phyloP scores from a whole-genome alignment of 75 land plant genomes.

The Ceratopteris richardii region DNA sequence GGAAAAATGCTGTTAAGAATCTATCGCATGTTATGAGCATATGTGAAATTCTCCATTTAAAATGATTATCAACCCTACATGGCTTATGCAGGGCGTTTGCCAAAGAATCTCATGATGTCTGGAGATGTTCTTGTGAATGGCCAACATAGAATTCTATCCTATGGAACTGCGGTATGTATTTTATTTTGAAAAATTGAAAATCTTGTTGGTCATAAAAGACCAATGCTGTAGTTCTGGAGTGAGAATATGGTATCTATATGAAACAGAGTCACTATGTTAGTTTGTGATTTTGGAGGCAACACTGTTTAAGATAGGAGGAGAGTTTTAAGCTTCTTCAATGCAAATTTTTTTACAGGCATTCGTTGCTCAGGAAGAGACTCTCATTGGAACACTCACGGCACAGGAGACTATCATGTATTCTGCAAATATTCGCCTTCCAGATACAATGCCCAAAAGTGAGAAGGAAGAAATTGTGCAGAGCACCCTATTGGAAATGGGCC shows the following conservation, averaged over 20 bases:
- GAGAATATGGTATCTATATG: too few relatives aligned
- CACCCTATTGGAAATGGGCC: conserved; percentile 87
- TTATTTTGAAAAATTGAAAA: not conserved
- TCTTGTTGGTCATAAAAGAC: not conserved
- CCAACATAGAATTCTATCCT: conserved; percentile 62
- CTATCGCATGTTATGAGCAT: too few relatives aligned
- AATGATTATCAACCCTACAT: too few relatives aligned
- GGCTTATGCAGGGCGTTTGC: conserved; percentile 50
- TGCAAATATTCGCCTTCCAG: conserved; percentile 67
- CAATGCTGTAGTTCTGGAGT: too few relatives aligned
- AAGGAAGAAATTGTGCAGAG: conserved; percentile 73
- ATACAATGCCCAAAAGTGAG: conserved; percentile 61
- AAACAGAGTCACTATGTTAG: too few relatives aligned
- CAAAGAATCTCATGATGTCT: conserved; percentile 71
- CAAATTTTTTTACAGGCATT: conserved; percentile 88
- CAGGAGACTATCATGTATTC: conserved; percentile 78
- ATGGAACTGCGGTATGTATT: conserved; percentile 67
- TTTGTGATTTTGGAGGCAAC: too few relatives aligned
- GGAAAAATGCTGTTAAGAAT: too few relatives aligned
- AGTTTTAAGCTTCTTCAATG: too few relatives aligned
- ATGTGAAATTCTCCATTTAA: too few relatives aligned
- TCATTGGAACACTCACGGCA: conserved; percentile 88
- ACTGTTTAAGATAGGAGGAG: too few relatives aligned
- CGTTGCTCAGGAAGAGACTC: conserved; percentile 84
- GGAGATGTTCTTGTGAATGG: conserved; percentile 84